phyloP scores from a whole-genome alignment of 2,329 filamentous ascomycete species.

The Pezicula neosporulosa region DNA sequence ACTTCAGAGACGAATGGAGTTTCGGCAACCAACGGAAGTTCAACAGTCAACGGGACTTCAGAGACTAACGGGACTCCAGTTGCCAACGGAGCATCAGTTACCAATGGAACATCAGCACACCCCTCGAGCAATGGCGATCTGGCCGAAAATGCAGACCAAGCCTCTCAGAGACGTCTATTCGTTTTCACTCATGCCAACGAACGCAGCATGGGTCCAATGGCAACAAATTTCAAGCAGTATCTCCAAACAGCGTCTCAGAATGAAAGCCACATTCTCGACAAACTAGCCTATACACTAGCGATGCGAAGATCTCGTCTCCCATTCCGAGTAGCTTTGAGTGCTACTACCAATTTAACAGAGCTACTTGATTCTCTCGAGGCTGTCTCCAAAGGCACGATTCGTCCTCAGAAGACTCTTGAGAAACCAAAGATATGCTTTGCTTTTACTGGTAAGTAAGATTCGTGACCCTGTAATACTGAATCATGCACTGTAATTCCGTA shows the following conservation, averaged over 20 bases:
- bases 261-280: background rate
- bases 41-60: background rate
- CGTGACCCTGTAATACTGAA: background rate
- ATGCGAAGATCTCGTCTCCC: slow-evolving; percentile 2
- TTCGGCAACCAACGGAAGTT: background rate
- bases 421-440: background rate
- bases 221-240: background rate
- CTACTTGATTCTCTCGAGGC: background rate
- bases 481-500: background rate
- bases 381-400: background rate
- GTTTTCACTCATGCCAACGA: background rate
- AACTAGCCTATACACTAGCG: slow-evolving; percentile 7
- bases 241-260: background rate
- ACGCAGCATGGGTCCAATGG: background rate
- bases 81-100: too few relatives aligned
- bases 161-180: background rate
- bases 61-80: background rate
- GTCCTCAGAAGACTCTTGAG: background rate
- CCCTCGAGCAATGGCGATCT: background rate
- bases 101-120: background rate
- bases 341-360: background rate
- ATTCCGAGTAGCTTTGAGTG: slow-evolving; percentile 4
- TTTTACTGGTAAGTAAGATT: background rate
- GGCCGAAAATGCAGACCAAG: background rate
- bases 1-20: background rate